Conservation (phyloP, 1,284 basidiomycete species). For the Cryptococcus amylolentus region DNA sequence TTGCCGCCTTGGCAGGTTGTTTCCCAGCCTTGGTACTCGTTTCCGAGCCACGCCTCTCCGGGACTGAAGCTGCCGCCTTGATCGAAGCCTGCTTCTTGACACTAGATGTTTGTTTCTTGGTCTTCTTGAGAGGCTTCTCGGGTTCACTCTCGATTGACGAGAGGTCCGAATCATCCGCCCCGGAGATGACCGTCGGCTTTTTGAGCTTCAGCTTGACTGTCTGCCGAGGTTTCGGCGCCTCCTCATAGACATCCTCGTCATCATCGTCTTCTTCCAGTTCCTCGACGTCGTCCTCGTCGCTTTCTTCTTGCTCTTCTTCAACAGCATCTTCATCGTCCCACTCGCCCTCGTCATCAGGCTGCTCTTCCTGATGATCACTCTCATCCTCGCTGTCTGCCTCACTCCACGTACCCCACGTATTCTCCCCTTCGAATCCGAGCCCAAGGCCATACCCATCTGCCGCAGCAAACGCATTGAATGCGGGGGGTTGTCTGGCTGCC, state of each 20-base stretch:
- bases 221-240: slow-evolving; percentile 15
- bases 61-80: not conserved
- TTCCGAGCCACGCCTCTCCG: too few species aligned
- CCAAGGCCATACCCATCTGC: slow-evolving; percentile 37
- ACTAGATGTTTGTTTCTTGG: not conserved
- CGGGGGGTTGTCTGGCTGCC: slow-evolving; percentile 31
- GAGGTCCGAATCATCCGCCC: slow-evolving; percentile 28
- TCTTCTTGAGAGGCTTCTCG: slow-evolving; percentile 3
- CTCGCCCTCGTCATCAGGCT: slow-evolving; percentile 61
- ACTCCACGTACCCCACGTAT: slow-evolving; percentile 17
- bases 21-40: not conserved
- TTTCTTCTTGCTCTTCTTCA: slow-evolving; percentile 10
- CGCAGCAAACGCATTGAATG: slow-evolving; percentile 48
- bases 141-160: slow-evolving; percentile 27
- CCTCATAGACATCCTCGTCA: slow-evolving; percentile 14
- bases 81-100: not conserved
- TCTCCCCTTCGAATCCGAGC: slow-evolving; percentile 17
- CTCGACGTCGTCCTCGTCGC: slow-evolving; percentile 8
- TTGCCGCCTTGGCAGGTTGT: not conserved
- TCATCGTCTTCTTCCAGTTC: slow-evolving; percentile 13
- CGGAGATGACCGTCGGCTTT: slow-evolving; percentile 2
- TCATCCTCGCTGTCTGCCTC: slow-evolving; percentile 5
- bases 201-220: slow-evolving; percentile 7
- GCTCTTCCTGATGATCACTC: slow-evolving; percentile 53
- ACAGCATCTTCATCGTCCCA: slow-evolving; percentile 14